Percentiles rank a stretch among this genome's conserved stretches.
Evolutionary conservation across 768 basidiomycete species (phyloP).

Genomic region (Crassisporium funariophilum): DNA sequence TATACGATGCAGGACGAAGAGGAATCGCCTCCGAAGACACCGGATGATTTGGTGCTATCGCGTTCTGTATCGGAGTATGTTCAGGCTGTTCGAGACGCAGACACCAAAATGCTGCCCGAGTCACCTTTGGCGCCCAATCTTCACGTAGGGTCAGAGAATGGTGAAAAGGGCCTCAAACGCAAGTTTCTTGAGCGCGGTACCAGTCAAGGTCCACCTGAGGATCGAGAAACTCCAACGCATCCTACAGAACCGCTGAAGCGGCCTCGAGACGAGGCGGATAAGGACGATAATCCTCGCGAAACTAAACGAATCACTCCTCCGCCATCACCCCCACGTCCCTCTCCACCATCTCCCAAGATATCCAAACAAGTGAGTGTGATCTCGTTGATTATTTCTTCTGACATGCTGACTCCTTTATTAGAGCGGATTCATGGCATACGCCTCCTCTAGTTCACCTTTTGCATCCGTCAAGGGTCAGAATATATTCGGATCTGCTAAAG

Average conservation of each 20-base stretch:
- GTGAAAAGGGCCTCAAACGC: constrained; percentile 69
- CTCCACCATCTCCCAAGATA: constrained; percentile 34
- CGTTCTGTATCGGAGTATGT: constrained; percentile 22
- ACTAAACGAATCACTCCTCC: constrained; percentile 68
- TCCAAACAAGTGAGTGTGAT: constrained; percentile 46
- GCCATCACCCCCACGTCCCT: constrained; percentile 50
- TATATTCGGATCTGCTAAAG: constrained; percentile 44
- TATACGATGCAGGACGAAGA: constrained; percentile 16
- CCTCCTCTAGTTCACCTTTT: constrained; percentile 73
- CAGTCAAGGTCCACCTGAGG: constrained; percentile 55
- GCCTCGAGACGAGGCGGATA: constrained; percentile 61
- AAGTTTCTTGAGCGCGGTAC: constrained; percentile 69
- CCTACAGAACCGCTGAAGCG: constrained; percentile 53
- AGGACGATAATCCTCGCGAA: constrained; percentile 64
- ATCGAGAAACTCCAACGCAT: constrained; percentile 27
- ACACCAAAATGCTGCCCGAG: constrained; percentile 17
- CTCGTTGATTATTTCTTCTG: constrained; percentile 5
- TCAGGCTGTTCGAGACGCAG: constrained; percentile 17
- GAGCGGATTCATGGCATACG: constrained; percentile 83
- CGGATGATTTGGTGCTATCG: constrained; percentile 20
- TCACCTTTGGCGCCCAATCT: constrained; percentile 18
- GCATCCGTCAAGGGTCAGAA: constrained; percentile 72
- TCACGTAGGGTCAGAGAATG: constrained; percentile 47
- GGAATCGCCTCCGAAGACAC: constrained; percentile 24
- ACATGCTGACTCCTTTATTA: constrained; percentile 24